These are phyloP conservation scores for Pachysandra terminalis DNA, from an alignment of 164 flowering plant genomes.

Conservation along the genomic window DNA sequence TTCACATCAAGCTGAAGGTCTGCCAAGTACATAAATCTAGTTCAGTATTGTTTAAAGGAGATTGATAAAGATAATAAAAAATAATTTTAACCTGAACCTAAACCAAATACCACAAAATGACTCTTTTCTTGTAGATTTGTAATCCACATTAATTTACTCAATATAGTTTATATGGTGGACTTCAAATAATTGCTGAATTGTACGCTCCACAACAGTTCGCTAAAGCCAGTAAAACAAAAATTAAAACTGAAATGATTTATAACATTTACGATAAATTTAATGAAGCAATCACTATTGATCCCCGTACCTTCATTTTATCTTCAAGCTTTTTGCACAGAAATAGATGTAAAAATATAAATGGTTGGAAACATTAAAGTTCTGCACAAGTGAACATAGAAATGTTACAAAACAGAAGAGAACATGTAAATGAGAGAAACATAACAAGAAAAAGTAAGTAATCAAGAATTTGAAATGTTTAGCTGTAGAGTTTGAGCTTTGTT, in stretches of 20 bases:
- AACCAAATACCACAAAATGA: no score
- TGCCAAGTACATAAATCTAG: constrained; percentile 23
- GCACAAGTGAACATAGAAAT: no score
- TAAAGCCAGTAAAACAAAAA: constrained; percentile 23
- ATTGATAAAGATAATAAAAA: not conserved
- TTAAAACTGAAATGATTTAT: not conserved
- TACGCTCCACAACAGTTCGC: constrained; percentile 97
- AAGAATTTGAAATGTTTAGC: no score
- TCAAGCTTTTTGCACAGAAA: constrained; percentile 86
- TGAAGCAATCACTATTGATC: not conserved
- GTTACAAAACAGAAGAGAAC: no score
- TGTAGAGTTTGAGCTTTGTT: no score
- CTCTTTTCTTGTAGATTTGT: no score
- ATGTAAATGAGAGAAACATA: no score
- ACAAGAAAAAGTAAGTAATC: no score
- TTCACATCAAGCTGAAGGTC: constrained; percentile 97
- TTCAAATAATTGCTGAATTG: constrained; percentile 88
- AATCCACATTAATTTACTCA: constrained; percentile 61
- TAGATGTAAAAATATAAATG: no score
- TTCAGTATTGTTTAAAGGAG: constrained; percentile 5
- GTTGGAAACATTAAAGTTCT: no score
- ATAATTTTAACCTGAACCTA: not conserved
- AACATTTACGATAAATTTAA: not conserved
- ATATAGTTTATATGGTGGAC: constrained; percentile 96
- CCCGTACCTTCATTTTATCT: constrained; percentile 84